These are phyloP conservation scores for Fragaria ananassa DNA, from an alignment of 306 rosid genomes.

Conservation along the genomic window DNA sequence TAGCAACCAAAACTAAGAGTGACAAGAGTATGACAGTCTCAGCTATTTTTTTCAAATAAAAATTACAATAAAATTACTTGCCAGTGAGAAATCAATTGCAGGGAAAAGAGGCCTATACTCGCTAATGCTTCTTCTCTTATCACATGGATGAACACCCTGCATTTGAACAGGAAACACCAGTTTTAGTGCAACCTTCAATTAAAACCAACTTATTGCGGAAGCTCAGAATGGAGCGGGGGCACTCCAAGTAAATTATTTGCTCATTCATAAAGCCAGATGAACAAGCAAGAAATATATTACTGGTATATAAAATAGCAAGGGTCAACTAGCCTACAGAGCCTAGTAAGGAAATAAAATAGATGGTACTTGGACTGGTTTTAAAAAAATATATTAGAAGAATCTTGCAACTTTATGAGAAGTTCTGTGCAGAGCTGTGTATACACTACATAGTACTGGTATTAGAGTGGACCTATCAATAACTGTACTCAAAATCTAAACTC, in stretches of 20 bases:
- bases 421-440: neutral
- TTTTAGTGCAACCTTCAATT: neutral
- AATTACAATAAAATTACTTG: conserved; percentile 30
- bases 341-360: too few relatives aligned
- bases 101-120: conserved; percentile 79
- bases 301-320: too few relatives aligned
- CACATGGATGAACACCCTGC: conserved; percentile 93
- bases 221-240: neutral
- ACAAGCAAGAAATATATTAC: neutral
- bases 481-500: neutral
- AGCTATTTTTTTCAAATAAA: conserved; percentile 3
- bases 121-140: conserved; percentile 74
- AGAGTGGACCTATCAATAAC: neutral
- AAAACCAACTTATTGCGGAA: neutral
- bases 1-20: conserved; percentile 22
- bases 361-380: neutral
- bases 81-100: conserved; percentile 86
- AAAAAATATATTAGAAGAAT: neutral
- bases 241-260: neutral
- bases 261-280: neutral
- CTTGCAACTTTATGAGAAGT: neutral
- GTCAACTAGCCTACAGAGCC: too few relatives aligned
- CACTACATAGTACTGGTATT: neutral
- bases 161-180: conserved; percentile 22
- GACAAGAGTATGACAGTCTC: neutral